Conservation (phyloP, 495 filamentous ascomycete genomes). For the Articulospora tetracladia region DNA sequence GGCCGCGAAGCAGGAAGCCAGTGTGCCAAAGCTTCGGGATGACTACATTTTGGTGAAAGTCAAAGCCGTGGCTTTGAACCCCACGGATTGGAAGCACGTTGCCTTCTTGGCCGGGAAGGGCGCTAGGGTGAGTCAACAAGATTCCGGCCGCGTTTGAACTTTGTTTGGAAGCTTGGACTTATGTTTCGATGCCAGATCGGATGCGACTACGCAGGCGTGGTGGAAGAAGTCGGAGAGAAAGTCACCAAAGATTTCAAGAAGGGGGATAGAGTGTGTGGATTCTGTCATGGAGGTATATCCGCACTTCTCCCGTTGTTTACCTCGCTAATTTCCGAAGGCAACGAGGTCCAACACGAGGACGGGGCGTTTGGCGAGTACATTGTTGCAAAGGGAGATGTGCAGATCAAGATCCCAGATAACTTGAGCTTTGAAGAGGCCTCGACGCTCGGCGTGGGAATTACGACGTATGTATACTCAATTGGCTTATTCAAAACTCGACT, state of each 20-base stretch:
- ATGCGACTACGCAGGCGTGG: conserved; percentile 40
- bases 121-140: conserved; percentile 21
- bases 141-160: too few relatives aligned
- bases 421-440: conserved; percentile 44
- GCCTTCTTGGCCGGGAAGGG: conserved; percentile 31
- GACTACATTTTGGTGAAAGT: conserved; percentile 26
- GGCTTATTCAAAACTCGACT: not conserved
- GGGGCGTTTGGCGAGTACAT: conserved; percentile 34
- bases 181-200: conserved; percentile 24
- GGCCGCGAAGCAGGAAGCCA: conserved; percentile 2
- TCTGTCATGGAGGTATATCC: conserved; percentile 13
- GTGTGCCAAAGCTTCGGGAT: conserved; percentile 20
- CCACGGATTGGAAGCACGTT: conserved; percentile 41
- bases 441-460: conserved; percentile 55
- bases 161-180: too few relatives aligned
- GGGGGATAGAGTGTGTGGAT: conserved; percentile 20
- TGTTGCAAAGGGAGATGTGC: conserved; percentile 30
- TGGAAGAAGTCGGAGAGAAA: conserved; percentile 32
- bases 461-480: conserved; percentile 31
- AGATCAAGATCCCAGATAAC: conserved; percentile 43
- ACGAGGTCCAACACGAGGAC: conserved; percentile 16
- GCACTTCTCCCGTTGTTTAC: not conserved
- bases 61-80: conserved; percentile 41
- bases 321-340: conserved; percentile 8
- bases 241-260: conserved; percentile 19